Evolutionary conservation across 306 rosid species (phyloP).

Genomic region (Lathyrus oleraceus): DNA sequence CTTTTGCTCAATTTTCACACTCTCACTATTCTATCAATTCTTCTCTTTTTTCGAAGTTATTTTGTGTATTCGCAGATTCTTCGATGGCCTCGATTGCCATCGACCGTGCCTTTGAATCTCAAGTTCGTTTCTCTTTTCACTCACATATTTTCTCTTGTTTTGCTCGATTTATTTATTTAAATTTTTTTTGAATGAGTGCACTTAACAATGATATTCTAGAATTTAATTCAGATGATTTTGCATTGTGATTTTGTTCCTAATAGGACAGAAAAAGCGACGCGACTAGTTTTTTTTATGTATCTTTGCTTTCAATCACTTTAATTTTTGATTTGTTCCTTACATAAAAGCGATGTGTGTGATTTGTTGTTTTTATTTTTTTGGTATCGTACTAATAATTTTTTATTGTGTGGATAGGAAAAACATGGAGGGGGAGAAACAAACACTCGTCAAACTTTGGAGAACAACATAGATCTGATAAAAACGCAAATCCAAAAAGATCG

Average conservation of each 20-base stretch:
- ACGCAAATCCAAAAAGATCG: slow-evolving; percentile 58
- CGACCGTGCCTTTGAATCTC: too few relatives aligned
- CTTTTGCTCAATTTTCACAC: too few relatives aligned
- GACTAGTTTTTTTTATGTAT: background rate
- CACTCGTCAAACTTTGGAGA: slow-evolving; percentile 38
- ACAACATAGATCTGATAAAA: slow-evolving; percentile 48
- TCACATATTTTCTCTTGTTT: too few relatives aligned
- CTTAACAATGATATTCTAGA: background rate
- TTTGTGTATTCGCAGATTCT: too few relatives aligned
- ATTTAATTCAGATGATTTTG: background rate
- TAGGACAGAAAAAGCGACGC: background rate
- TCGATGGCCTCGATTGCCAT: too few relatives aligned
- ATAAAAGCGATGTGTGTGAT: background rate
- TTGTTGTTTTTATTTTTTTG: background rate
- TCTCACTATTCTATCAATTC: too few relatives aligned
- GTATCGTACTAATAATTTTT: background rate
- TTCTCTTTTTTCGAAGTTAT: too few relatives aligned
- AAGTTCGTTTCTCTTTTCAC: too few relatives aligned
- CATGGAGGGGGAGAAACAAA: slow-evolving; percentile 42
- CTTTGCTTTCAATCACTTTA: background rate
- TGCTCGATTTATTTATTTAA: too few relatives aligned
- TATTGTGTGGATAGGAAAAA: slow-evolving; percentile 34
- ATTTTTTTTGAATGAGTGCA: too few relatives aligned
- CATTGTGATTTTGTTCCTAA: slow-evolving; percentile 1
- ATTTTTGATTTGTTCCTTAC: background rate